Evolutionary conservation across 2,329 filamentous ascomycete species (phyloP), one percentile per base, ranked within the genome.

Genomic region (Pseudocercospora crystallina): DNA sequence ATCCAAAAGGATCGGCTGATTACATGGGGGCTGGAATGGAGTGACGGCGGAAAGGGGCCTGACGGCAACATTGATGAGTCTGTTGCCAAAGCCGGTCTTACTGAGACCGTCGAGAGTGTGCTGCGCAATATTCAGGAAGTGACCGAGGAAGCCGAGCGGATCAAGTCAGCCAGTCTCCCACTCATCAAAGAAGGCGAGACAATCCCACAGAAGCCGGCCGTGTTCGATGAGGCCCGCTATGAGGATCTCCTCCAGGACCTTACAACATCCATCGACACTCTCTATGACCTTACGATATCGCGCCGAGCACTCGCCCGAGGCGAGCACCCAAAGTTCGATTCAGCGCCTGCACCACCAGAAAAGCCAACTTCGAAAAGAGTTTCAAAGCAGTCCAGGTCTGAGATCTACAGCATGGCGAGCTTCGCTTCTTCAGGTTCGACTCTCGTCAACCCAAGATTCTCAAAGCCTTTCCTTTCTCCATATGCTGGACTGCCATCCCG

Each of bases 21-120:
- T 51, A 86, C 83, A 53, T 92, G 88, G 88, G 88, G 87, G 0
- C 74, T 90, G 45, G 86, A 90, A 68, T 92, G 88, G 88, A 87
- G 84, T 49, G 87, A 90, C 66, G 83, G 85, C 52, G 78, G 76
- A 12, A 80, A 76, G 58, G 75, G 74, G 12, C 80, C 85, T 63
- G 78, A 84, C 52, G 80, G 82, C 62, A 83, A 88, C 68, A 90
- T 91, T 56, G 87, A 86, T 61, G 84, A 86, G 66, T 85, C 85
- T 45, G 71, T 85, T 13, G 81, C 80, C 44, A 76, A 80, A 53
- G 82, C 82, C 30, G 88, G 87, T 15, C 73, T 91, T 48, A 87
- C 85, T 52, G 87, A 90, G 66, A 81, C 89, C 1, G 87, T 91
- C 45, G 83, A 83, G 51, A 89, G 86, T 66, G 87, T 91, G 62